phyloP scores from a whole-genome alignment of 768 basidiomycete genomes.

The Dioszegia crocea region DNA sequence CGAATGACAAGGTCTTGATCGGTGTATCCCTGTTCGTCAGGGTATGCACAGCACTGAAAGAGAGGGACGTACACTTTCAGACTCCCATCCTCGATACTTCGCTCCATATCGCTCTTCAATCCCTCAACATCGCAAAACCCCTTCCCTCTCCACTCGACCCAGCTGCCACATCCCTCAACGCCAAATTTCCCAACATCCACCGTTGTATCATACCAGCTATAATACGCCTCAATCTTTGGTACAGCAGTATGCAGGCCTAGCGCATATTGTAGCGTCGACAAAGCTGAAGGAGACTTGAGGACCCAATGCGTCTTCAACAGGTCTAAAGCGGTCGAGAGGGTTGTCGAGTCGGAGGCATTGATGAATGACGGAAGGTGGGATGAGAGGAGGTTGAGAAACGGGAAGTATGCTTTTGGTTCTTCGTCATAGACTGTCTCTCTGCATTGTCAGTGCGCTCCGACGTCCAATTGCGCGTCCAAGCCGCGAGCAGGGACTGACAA shows the following conservation, averaged over 20 bases:
- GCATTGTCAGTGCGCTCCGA: background rate
- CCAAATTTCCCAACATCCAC: constrained; percentile 25
- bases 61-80: constrained; percentile 18
- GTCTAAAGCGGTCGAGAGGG: constrained; percentile 37
- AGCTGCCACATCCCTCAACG: constrained; percentile 36
- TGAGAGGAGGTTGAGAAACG: constrained; percentile 64
- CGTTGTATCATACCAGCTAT: constrained; percentile 60
- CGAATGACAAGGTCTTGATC: constrained; percentile 55
- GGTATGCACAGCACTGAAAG: background rate
- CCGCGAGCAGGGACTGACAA: constrained; percentile 54
- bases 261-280: constrained; percentile 64
- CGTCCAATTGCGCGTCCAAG: background rate
- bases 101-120: constrained; percentile 41
- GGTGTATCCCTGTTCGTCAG: constrained; percentile 51
- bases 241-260: constrained; percentile 72
- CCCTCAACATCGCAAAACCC: constrained; percentile 39
- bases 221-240: constrained; percentile 79
- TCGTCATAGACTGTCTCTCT: constrained; percentile 81
- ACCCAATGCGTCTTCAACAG: constrained; percentile 49
- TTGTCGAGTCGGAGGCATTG: constrained; percentile 5
- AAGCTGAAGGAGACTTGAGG: constrained; percentile 55
- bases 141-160: constrained; percentile 48
- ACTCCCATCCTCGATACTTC: constrained; percentile 33
- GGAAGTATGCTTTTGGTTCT: constrained; percentile 69
- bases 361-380: constrained; percentile 40